Evolutionary conservation across 1,139 yeast genomes (phyloP).

Genomic region (Scheffersomyces parashehatae): DNA sequence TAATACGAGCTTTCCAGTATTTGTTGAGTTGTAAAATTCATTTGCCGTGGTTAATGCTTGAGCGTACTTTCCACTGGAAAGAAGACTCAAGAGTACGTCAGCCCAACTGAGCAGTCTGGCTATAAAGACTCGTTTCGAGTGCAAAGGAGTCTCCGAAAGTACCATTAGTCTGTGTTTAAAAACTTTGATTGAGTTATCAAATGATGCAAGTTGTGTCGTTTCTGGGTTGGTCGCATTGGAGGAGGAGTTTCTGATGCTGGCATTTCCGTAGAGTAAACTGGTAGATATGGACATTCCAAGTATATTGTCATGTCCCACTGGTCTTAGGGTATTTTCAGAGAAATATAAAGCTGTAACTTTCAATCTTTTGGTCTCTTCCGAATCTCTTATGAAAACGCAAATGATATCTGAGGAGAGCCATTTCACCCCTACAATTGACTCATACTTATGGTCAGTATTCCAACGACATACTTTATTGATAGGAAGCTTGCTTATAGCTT

Average conservation of each 20-base stretch:
- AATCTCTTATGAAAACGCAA: constrained; percentile 28
- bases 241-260: not conserved
- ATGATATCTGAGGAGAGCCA: constrained; percentile 62
- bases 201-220: constrained; percentile 1
- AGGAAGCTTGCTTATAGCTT: constrained; percentile 36
- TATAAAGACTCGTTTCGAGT: constrained; percentile 40
- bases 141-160: constrained; percentile 21
- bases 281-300: not conserved
- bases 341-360: constrained; percentile 8
- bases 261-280: not conserved
- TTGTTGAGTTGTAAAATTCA: constrained; percentile 47
- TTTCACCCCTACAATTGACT: constrained; percentile 51
- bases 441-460: constrained; percentile 31
- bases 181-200: constrained; percentile 19
- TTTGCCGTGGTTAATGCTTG: constrained; percentile 59
- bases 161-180: constrained; percentile 29
- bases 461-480: constrained; percentile 49
- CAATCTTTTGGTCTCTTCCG: not conserved
- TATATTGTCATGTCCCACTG: constrained; percentile 5
- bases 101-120: constrained; percentile 77
- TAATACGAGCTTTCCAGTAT: constrained; percentile 47
- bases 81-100: constrained; percentile 52
- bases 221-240: not conserved
- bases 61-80: constrained; percentile 51
- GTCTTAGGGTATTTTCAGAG: not conserved